Evolutionary conservation across 495 filamentous ascomycete genomes (phyloP).

Genomic region (Hyaloscypha bicolor): DNA sequence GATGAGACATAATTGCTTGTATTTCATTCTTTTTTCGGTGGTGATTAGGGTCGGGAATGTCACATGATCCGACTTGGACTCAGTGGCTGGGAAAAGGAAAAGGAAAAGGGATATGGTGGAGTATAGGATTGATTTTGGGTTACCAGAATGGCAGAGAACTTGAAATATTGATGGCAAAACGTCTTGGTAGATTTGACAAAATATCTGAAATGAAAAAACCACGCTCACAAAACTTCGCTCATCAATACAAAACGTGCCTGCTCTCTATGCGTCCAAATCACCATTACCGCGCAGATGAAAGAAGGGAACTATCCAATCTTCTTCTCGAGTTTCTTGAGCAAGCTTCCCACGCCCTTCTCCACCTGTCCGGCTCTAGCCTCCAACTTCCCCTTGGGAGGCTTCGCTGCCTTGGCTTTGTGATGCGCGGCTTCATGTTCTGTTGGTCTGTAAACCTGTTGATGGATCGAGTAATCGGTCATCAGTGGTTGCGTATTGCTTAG

Average conservation of each 20-base stretch:
- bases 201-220: neutral
- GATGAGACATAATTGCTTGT: neutral
- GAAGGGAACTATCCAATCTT: slow-evolving; percentile 53
- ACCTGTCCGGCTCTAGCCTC: slow-evolving; percentile 69
- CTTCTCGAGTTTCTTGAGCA: slow-evolving; percentile 91
- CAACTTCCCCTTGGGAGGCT: slow-evolving; percentile 52
- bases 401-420: slow-evolving; percentile 34
- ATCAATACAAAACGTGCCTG: neutral
- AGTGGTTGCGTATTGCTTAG: slow-evolving; percentile 31
- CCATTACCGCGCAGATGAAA: neutral
- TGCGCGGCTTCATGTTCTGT: slow-evolving; percentile 60
- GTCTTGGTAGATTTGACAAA: neutral
- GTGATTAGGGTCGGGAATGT: neutral
- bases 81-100: neutral
- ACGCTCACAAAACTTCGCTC: slow-evolving; percentile 1
- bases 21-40: neutral
- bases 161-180: neutral
- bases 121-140: neutral
- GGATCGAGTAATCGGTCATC: slow-evolving; percentile 63
- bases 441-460: slow-evolving; percentile 77
- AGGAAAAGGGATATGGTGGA: neutral
- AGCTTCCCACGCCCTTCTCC: slow-evolving; percentile 77
- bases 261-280: neutral
- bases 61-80: neutral
- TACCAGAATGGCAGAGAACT: no score